Percentiles rank a stretch among this genome's conserved stretches.
Evolutionary conservation across 495 filamentous ascomycete species (phyloP).

Genomic region (Amphirosellinia nigrospora): DNA sequence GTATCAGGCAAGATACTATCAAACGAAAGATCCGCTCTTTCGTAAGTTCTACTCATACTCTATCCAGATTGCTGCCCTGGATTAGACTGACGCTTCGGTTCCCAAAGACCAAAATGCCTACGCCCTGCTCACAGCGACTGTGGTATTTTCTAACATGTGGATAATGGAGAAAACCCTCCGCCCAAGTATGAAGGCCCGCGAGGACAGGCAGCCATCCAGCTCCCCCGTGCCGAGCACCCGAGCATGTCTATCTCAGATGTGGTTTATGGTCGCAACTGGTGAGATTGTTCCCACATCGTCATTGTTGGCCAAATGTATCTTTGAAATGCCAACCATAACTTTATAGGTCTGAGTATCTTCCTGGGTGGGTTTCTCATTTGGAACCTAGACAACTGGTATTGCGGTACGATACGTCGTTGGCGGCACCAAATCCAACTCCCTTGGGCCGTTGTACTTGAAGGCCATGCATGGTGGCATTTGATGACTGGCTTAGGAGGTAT

Average conservation of each 20-base stretch:
- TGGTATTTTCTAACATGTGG: constrained; percentile 83
- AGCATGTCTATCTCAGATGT: constrained; percentile 80
- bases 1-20: constrained; percentile 78
- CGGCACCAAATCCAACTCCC: constrained; percentile 78
- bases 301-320: neutral
- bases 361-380: constrained; percentile 85
- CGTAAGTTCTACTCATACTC: constrained; percentile 37
- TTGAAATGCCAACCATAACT: constrained; percentile 2
- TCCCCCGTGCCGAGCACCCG: constrained; percentile 57
- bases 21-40: constrained; percentile 89
- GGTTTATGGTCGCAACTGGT: constrained; percentile 54
- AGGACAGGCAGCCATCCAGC: constrained; percentile 58
- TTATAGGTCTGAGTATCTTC: constrained; percentile 73
- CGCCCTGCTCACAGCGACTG: constrained; percentile 75
- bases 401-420: constrained; percentile 70
- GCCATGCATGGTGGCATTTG: constrained; percentile 96
- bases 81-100: neutral
- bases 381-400: constrained; percentile 86
- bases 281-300: constrained; percentile 15
- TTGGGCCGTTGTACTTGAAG: constrained; percentile 90
- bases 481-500: constrained; percentile 49
- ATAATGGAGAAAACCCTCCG: constrained; percentile 86
- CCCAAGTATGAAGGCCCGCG: constrained; percentile 56
- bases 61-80: too few relatives aligned
- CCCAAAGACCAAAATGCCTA: constrained; percentile 76